Evolutionary conservation across 1,284 basidiomycete genomes (phyloP), one percentile per base, ranked within the genome.

Genomic region (Leucocoprinus gongylophorus): DNA sequence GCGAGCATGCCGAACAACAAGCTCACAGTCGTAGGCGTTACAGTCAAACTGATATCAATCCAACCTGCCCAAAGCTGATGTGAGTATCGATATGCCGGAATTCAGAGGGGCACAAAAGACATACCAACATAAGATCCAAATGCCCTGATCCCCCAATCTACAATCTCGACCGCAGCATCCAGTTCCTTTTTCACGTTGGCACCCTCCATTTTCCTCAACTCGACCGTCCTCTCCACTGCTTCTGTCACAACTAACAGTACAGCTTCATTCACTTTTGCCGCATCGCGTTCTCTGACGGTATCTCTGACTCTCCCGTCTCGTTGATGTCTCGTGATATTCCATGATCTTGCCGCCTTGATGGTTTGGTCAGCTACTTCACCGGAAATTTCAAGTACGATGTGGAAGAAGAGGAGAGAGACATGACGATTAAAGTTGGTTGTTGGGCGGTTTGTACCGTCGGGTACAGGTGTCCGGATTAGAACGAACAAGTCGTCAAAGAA

Each of bases 1-100:
- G 87, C 86, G 40, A 99, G 80, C 26, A 97, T 76, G 39, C 78
- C 83, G 67, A 94, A 95, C 46, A 98, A 78, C 44, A 99, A 71
- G 5, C 86, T 82, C 26, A 99, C 83, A 0, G 94, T 94, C 9
- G 82, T 83, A 20, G 90, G 91, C 1, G 94, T 98, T 55, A 99
- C 88, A 28, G 97, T 91, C 53, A 99, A 75, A 61, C 91, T 91
- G 62, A 99, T 95, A 65, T 99, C 97, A 61, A 99, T 89, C 97
- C 97, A 99, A 8, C 94, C 93, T 95, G 60, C 18, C 46, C 35
- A 51, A 42, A n/a, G n/a, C 21, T 37, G 48, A 41, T 6, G 48
- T 40, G 29, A 33, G 21, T 17, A 33, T 8, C 13, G 18, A 18
- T 20, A 26, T 44, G 43, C 5, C 42, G 15, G 13, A 20, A 23